phyloP scores from a whole-genome alignment of 2,329 filamentous ascomycete species.

The Aspergillus terreus region DNA sequence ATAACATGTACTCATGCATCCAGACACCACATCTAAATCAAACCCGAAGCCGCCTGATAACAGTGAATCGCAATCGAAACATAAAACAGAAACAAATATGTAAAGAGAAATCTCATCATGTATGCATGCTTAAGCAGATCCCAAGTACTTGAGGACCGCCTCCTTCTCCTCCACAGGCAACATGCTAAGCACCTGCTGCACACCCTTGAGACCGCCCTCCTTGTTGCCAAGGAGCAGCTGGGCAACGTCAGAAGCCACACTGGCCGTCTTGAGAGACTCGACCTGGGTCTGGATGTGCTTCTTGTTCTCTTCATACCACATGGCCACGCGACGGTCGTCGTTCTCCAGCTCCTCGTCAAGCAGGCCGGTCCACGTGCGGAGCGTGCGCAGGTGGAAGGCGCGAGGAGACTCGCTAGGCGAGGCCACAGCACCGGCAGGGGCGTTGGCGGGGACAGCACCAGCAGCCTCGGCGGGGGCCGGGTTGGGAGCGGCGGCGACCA shows the following conservation, averaged over 20 bases:
- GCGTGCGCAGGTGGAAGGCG: conserved; percentile 65
- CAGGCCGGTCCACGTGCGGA: conserved; percentile 80
- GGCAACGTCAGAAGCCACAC: conserved; percentile 66
- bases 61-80: too few relatives aligned
- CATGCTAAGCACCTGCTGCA: conserved; percentile 79
- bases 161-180: conserved; percentile 87
- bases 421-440: conserved; percentile 24
- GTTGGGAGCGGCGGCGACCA: conserved; percentile 51
- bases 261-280: conserved; percentile 75
- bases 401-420: conserved; percentile 50
- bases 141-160: conserved; percentile 62
- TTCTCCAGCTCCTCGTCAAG: conserved; percentile 64
- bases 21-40: not conserved
- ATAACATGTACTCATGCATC: not conserved
- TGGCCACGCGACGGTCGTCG: conserved; percentile 77
- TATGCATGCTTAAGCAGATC: conserved; percentile 13
- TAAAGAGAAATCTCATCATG: not conserved
- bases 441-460: conserved; percentile 42
- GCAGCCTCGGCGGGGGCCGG: conserved; percentile 33
- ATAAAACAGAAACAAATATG: not conserved
- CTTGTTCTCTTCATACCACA: conserved; percentile 95
- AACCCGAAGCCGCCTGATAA: too few relatives aligned
- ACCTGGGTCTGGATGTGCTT: conserved; percentile 80
- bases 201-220: conserved; percentile 73
- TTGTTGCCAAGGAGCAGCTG: conserved; percentile 63